Base-by-base conservation (phyloP, 2,329 filamentous ascomycete genomes). In the Davidsoniella virescens region DNA sequence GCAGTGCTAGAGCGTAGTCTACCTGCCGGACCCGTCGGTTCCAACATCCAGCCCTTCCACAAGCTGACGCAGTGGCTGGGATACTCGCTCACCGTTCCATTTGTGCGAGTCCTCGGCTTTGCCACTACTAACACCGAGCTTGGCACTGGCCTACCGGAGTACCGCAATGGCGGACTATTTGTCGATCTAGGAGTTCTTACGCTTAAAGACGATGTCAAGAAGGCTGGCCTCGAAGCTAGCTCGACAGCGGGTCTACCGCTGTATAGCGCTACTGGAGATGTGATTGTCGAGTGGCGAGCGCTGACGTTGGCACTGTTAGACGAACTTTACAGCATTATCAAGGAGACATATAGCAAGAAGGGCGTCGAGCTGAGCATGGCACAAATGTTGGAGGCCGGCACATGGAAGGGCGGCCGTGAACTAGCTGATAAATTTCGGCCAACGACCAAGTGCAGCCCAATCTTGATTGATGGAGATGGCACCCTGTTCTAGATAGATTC, bases 401-500 rank as follows among this genome's bases (percentile, higher is more conserved):
- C 68, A 1, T 75, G 72, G 72, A 75, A 75, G 54, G 82, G 82
- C 56, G 84, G 85, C 50, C 73, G 85, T 62, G 85, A 90, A 66
- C 71, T 90, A 58, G 85, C 85, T 46, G 84, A 87, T 61, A 78
- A 87, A 51, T 80, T 76, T 42, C 71, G 85, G 52, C 85, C 85
- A 14, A 82, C 84, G 58, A 90, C 84, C 10, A 86, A 82, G 65
- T 82, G 85, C 56, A 84, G 84, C 50, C 85, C 85, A 10, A 88
- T 92, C 61, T 78, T 87, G 70, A 87, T 88, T 57, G 67, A 82
- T 52, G 84, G 82, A 54, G 84, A 90, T 62, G 84, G 84, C 55
- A 90, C 84, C 29, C 77, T 90, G 56, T 88, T 87, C 63, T 88
- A 75, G 44, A 42, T 6, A 17, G 29, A 33, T 33, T 9, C 10